These are phyloP conservation scores for Fagopyrum esculentum DNA, from an alignment of 148 eudicot genomes.

Conservation along the genomic window DNA sequence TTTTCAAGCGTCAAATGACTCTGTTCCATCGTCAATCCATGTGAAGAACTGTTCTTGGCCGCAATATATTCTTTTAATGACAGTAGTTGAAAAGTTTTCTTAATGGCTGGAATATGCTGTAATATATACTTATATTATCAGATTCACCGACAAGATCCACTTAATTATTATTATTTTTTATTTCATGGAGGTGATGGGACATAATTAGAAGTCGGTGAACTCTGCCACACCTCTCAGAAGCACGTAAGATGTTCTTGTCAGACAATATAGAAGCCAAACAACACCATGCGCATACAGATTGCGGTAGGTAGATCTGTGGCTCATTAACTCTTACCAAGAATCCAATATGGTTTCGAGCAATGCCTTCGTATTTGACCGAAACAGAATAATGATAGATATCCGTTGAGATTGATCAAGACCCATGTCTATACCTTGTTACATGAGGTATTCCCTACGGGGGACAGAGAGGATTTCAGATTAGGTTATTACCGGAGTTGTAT, in stretches of 20 bases:
- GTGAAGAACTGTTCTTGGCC: slow-evolving; percentile 6
- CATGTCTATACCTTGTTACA: no score
- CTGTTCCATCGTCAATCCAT: slow-evolving; percentile 1
- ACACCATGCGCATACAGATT: not conserved
- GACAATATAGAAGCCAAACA: not conserved
- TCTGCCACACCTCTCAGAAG: slow-evolving; percentile 4
- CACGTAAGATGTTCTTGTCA: slow-evolving; percentile 11
- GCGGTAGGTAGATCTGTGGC: not conserved
- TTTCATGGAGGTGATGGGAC: not conserved
- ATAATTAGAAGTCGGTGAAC: not conserved
- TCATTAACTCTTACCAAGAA: not conserved
- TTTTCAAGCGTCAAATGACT: slow-evolving; percentile 3
- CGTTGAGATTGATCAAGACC: no score
- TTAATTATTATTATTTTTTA: not conserved
- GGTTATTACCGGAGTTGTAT: no score
- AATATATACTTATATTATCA: not conserved
- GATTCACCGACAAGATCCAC: slow-evolving; percentile 11
- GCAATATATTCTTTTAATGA: not conserved
- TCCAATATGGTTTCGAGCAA: not conserved
- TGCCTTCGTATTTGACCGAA: no score
- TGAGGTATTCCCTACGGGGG: no score
- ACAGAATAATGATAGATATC: no score
- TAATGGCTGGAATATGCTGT: slow-evolving; percentile 12
- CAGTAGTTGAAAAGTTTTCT: slow-evolving; percentile 5
- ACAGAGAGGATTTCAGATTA: no score